phyloP scores from a whole-genome alignment of 2,329 filamentous ascomycete genomes.

The Clonostachys byssicola region DNA sequence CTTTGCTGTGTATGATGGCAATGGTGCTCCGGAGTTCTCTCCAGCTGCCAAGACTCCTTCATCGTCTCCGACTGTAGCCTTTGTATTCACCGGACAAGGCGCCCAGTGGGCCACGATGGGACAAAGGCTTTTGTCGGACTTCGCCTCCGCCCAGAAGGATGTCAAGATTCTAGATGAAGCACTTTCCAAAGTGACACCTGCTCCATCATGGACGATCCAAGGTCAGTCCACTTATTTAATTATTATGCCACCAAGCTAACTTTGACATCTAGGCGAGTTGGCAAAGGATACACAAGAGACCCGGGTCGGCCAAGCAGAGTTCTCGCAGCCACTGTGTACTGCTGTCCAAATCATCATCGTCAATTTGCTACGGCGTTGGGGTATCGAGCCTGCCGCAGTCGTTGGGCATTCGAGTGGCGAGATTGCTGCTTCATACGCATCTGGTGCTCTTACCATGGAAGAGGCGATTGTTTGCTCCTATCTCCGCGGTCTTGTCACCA shows the following conservation, averaged over 20 bases:
- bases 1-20: neutral
- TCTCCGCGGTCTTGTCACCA: conserved; percentile 7
- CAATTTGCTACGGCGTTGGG: conserved; percentile 21
- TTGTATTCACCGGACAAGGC: conserved; percentile 17
- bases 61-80: neutral
- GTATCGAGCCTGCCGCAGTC: conserved; percentile 20
- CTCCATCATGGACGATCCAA: no score
- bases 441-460: conserved; percentile 17
- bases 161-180: no score
- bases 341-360: conserved; percentile 32
- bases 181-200: no score
- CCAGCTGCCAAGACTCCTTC: neutral
- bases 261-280: neutral
- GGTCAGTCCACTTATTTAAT: no score
- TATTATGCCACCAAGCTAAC: no score
- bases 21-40: neutral
- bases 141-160: no score
- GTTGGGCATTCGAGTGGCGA: conserved; percentile 35
- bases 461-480: conserved; percentile 1
- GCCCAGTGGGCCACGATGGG: conserved; percentile 17
- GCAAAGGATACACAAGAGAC: neutral
- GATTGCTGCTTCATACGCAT: conserved; percentile 33
- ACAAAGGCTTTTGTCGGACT: neutral
- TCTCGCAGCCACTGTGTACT: conserved; percentile 24
- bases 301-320: conserved; percentile 3